phyloP scores from a whole-genome alignment of 169 alveolate genomes.

The Plasmodium sp. region DNA sequence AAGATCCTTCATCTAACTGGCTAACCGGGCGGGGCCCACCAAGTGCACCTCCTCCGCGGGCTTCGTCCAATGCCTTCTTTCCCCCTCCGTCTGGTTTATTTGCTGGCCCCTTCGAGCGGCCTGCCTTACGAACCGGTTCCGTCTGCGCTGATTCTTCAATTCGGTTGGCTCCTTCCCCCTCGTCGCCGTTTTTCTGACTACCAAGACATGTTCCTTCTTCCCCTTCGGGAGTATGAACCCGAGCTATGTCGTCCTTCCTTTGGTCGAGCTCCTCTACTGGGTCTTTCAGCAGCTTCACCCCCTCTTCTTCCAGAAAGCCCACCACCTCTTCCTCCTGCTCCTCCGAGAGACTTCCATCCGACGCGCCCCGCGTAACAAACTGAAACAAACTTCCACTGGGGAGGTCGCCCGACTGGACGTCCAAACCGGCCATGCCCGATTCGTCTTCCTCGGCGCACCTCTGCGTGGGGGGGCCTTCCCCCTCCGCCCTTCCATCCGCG shows the following conservation, averaged over 20 bases:
- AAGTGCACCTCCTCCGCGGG: neutral
- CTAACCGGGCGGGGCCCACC: neutral
- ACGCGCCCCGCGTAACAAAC: neutral
- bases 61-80: no score
- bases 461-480: neutral
- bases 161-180: neutral
- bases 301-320: neutral
- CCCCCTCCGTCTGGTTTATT: neutral
- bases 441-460: neutral
- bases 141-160: neutral
- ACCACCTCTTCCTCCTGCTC: neutral
- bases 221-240: neutral
- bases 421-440: neutral
- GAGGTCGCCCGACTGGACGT: neutral
- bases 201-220: neutral
- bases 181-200: neutral
- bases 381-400: neutral
- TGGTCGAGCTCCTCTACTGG: neutral
- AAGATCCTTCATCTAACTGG: neutral
- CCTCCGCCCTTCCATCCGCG: neutral
- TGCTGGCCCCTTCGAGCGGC: neutral
- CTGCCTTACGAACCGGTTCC: neutral
- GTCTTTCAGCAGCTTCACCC: neutral
- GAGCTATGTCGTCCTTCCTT: neutral
- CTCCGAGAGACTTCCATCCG: neutral